Conservation (phyloP, 352 stramenopile species). For the Blastocystis sp. region DNA sequence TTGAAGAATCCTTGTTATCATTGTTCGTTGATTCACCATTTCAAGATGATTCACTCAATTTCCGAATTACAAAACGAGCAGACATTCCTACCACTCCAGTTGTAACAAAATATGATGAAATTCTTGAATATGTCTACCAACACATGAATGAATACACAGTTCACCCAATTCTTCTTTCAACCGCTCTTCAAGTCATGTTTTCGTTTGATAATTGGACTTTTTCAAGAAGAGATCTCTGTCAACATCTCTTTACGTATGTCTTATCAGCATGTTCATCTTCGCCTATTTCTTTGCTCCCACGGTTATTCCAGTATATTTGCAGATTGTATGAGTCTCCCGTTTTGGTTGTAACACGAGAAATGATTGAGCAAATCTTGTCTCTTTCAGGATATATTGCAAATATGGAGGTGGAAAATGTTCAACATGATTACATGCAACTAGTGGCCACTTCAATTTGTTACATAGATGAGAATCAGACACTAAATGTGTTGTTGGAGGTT, state of each 20-base stretch:
- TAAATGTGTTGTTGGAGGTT: background rate
- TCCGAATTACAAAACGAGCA: background rate
- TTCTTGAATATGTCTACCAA: background rate
- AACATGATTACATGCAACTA: background rate
- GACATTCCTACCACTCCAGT: constrained; percentile 8
- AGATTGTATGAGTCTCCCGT: constrained; percentile 2
- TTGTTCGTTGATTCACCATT: background rate
- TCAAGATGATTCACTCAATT: background rate
- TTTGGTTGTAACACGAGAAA: background rate
- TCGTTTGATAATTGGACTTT: constrained; percentile 54
- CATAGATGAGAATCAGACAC: background rate
- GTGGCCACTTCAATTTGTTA: background rate
- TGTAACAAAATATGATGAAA: background rate
- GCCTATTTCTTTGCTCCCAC: background rate
- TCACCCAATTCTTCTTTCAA: background rate
- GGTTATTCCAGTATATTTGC: background rate
- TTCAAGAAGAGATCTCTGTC: background rate
- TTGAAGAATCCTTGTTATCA: constrained; percentile 6
- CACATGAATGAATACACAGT: background rate
- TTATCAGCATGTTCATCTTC: background rate
- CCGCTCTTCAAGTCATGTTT: constrained; percentile 24
- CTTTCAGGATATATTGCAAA: background rate
- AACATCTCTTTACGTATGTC: background rate
- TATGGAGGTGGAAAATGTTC: background rate
- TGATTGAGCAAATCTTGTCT: background rate